Conservation (phyloP, 164 flowering plant genomes). For the Dillenia suffruticosa region DNA sequence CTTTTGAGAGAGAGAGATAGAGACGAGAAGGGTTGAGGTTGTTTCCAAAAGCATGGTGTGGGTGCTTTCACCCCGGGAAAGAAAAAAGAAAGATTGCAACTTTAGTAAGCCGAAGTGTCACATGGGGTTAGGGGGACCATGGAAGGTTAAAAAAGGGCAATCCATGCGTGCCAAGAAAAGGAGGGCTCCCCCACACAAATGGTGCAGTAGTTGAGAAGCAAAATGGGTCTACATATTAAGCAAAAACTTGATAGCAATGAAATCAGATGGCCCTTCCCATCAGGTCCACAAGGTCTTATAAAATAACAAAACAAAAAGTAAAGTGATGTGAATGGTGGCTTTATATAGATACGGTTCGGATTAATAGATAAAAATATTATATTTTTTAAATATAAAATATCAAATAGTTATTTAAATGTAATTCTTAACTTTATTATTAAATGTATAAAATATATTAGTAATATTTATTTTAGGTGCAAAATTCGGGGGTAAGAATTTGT, state of each 20-base stretch:
- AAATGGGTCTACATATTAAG: not conserved
- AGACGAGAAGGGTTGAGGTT: too few relatives aligned
- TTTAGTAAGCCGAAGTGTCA: slow-evolving; percentile 1
- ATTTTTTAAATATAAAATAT: too few relatives aligned
- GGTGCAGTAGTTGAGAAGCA: slow-evolving; percentile 1
- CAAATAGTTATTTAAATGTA: too few relatives aligned
- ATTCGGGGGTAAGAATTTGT: too few relatives aligned
- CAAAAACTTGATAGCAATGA: not conserved
- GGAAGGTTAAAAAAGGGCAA: slow-evolving; percentile 3
- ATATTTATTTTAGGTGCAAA: too few relatives aligned
- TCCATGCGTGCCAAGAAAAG: slow-evolving; percentile 1
- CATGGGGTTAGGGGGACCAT: slow-evolving; percentile 8
- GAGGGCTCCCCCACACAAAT: not conserved
- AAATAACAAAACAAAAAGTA: not conserved
- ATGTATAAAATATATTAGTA: too few relatives aligned
- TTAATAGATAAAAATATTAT: too few relatives aligned
- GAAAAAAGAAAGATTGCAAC: not conserved
- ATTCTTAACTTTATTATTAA: too few relatives aligned
- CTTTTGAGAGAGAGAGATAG: too few relatives aligned
- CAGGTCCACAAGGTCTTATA: not conserved
- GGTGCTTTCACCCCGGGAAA: not conserved
- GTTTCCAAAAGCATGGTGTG: not conserved
- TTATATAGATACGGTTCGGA: not conserved
- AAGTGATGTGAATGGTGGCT: not conserved
- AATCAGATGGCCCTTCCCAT: not conserved